A percentile compares a stretch with the other conserved stretches of the same genome.
These are phyloP conservation scores for Vitis rotundifolia DNA, from an alignment of 164 flowering plant species.

Conservation along the genomic window DNA sequence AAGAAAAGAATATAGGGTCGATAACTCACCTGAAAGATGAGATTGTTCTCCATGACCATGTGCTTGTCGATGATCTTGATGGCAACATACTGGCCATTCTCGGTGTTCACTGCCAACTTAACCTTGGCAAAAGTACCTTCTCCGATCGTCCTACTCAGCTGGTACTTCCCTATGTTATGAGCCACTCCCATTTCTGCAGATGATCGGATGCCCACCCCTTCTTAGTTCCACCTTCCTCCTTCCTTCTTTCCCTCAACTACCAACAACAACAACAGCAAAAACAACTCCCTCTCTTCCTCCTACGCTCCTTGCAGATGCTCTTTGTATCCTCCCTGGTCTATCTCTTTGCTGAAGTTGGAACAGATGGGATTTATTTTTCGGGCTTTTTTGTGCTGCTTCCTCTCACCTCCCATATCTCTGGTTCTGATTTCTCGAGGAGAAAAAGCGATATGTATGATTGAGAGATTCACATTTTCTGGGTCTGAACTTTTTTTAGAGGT, in stretches of 20 bases:
- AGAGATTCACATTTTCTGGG: neutral
- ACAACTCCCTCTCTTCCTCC: neutral
- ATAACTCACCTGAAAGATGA: conserved; percentile 53
- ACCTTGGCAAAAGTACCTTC: conserved; percentile 85
- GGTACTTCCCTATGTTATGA: conserved; percentile 56
- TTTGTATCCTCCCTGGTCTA: conserved; percentile 1
- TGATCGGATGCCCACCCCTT: neutral
- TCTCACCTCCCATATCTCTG: neutral
- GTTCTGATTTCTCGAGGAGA: neutral
- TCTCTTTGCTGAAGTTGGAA: neutral
- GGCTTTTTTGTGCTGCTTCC: neutral
- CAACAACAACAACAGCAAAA: neutral
- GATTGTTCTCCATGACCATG: conserved; percentile 54
- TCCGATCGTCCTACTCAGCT: conserved; percentile 60
- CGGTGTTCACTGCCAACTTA: conserved; percentile 50
- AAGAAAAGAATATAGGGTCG: neutral
- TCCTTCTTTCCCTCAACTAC: neutral
- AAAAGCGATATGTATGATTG: neutral
- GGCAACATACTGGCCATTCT: conserved; percentile 50
- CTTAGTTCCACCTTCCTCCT: too few species aligned
- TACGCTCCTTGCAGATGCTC: neutral
- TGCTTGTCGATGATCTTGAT: conserved; percentile 73
- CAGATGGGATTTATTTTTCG: neutral
- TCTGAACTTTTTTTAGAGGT: neutral
- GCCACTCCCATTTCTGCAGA: conserved; percentile 45